Evolutionary conservation across 805 yeast genomes (phyloP).

Genomic region (Candida glaebosa): DNA sequence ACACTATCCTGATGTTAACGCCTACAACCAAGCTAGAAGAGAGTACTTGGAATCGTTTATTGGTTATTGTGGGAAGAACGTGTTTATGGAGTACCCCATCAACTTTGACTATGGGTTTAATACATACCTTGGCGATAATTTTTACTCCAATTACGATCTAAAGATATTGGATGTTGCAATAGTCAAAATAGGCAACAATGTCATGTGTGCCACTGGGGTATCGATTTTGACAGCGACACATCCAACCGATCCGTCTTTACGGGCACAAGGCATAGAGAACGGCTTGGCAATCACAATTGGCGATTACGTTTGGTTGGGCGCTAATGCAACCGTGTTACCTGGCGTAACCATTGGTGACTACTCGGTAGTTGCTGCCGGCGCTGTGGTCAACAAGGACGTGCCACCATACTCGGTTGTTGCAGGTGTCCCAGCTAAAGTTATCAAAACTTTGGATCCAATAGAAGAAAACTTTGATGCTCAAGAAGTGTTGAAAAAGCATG

Average conservation of each 20-base stretch:
- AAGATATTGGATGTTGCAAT: constrained; percentile 13
- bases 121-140: constrained; percentile 11
- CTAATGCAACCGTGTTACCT: constrained; percentile 10
- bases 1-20: constrained; percentile 7
- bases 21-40: constrained; percentile 8
- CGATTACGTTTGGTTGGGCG: constrained; percentile 12
- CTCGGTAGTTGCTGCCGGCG: constrained; percentile 60
- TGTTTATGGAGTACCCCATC: constrained; percentile 12
- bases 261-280: constrained; percentile 8
- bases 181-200: constrained; percentile 11
- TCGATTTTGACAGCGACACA: constrained; percentile 11
- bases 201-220: constrained; percentile 13
- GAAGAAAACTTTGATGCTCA: constrained; percentile 9
- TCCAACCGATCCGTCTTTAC: constrained; percentile 12
- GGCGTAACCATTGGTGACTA: constrained; percentile 24
- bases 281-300: constrained; percentile 13
- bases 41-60: constrained; percentile 8
- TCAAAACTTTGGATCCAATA: constrained; percentile 20
- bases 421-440: constrained; percentile 56
- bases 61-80: constrained; percentile 11
- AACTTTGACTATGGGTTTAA: constrained; percentile 13
- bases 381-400: constrained; percentile 55
- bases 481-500: constrained; percentile 8
- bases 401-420: constrained; percentile 51
- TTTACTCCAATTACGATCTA: constrained; percentile 11